Evolutionary conservation across 1,284 basidiomycete species (phyloP).

Genomic region (Salmacisia buchloeana): DNA sequence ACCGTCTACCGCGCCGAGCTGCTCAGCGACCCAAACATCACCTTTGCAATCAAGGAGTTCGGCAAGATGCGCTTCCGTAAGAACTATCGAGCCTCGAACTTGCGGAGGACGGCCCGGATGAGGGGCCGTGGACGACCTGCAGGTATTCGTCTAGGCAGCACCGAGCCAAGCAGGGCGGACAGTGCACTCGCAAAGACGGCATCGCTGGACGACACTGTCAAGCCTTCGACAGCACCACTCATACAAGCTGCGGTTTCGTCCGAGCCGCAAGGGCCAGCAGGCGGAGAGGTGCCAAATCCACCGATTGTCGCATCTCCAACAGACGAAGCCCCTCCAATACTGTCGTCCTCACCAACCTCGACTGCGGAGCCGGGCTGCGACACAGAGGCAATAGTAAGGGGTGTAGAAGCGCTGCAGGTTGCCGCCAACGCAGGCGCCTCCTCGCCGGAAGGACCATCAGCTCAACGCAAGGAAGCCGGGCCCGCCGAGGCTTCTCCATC

Average conservation of each 20-base stretch:
- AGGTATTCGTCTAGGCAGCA: background rate
- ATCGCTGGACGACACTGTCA: background rate
- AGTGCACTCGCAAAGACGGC: background rate
- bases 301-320: background rate
- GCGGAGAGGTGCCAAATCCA: background rate
- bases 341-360: background rate
- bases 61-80: conserved; percentile 44
- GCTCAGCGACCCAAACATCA: conserved; percentile 19
- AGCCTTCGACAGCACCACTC: too few relatives aligned
- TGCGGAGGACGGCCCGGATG: conserved; percentile 9
- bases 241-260: too few relatives aligned
- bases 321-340: background rate
- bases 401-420: background rate
- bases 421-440: too few relatives aligned
- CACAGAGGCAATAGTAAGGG: background rate
- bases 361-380: background rate
- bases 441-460: too few relatives aligned
- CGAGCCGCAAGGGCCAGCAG: background rate
- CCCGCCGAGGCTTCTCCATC: too few relatives aligned
- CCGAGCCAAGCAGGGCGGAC: background rate
- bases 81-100: conserved; percentile 22
- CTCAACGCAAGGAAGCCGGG: too few relatives aligned
- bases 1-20: conserved; percentile 37
- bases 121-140: background rate
- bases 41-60: conserved; percentile 43